These are phyloP conservation scores for Onygenales sp. DNA, from an alignment of 2,329 filamentous ascomycete species.

Conservation along the genomic window DNA sequence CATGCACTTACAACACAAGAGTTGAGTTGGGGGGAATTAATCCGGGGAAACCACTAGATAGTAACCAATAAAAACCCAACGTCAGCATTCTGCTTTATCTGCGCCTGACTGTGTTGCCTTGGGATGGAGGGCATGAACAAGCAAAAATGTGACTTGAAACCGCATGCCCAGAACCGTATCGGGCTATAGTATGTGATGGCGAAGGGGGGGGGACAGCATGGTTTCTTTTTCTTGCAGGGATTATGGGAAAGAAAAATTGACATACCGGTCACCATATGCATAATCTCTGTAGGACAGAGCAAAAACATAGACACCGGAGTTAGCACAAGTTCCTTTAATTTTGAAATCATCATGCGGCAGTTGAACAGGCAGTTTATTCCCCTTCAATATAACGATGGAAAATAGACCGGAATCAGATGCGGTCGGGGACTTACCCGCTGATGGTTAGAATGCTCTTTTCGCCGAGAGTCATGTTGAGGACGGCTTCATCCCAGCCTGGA, in stretches of 20 bases:
- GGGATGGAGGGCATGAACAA: too few species aligned
- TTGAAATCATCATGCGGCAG: not conserved
- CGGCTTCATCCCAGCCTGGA: slow-evolving; percentile 75
- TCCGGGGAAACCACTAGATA: slow-evolving; percentile 62
- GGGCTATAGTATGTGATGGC: too few species aligned
- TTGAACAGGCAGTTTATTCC: not conserved
- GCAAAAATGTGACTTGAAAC: too few species aligned
- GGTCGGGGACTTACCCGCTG: slow-evolving; percentile 47
- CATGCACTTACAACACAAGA: slow-evolving; percentile 66
- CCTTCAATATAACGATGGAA: not conserved
- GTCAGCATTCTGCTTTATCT: not conserved
- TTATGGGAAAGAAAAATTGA: slow-evolving; percentile 7
- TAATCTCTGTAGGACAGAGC: slow-evolving; percentile 20
- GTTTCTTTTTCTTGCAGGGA: not conserved
- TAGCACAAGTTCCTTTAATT: not conserved
- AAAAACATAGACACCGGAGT: not conserved
- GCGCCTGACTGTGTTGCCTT: too few species aligned
- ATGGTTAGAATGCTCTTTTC: slow-evolving; percentile 85
- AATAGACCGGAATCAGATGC: not conserved
- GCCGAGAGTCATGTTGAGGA: slow-evolving; percentile 75
- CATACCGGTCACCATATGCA: slow-evolving; percentile 33
- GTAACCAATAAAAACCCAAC: slow-evolving; percentile 6
- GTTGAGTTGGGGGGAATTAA: slow-evolving; percentile 66
- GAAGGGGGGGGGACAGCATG: not conserved
- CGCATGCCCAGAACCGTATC: too few species aligned